Evolutionary conservation across 768 basidiomycete genomes (phyloP).

Genomic region (Botryobasidium botryosum): DNA sequence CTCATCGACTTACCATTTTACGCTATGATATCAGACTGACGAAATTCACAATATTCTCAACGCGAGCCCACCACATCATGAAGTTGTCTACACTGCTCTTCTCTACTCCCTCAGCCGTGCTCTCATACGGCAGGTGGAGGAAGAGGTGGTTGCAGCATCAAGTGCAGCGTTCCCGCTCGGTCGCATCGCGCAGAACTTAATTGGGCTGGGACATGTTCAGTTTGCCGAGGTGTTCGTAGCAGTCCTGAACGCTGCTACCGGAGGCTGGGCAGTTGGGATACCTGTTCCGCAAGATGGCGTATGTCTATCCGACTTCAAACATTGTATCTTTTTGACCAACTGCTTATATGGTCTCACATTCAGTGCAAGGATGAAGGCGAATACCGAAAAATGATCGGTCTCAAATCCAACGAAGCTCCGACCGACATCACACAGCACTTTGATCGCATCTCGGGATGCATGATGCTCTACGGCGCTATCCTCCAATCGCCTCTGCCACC

Average conservation of each 20-base stretch:
- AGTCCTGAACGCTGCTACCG: conserved; percentile 71
- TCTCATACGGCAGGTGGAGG: conserved; percentile 82
- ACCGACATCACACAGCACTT: conserved; percentile 52
- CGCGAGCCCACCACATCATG: conserved; percentile 18
- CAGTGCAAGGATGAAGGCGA: no score
- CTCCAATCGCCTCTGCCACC: conserved; percentile 21
- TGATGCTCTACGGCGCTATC: conserved; percentile 77
- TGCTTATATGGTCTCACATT: no score
- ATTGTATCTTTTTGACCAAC: conserved; percentile 10
- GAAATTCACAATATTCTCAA: conserved; percentile 29
- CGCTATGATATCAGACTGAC: conserved; percentile 19
- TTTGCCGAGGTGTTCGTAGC: conserved; percentile 70
- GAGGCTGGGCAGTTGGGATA: conserved; percentile 71
- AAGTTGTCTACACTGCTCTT: conserved; percentile 48
- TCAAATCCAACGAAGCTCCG: conserved; percentile 31
- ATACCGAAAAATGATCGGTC: conserved; percentile 25
- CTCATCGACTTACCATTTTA: conserved; percentile 11
- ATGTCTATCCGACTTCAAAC: conserved; percentile 24
- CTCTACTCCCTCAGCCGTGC: conserved; percentile 80
- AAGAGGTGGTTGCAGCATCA: conserved; percentile 80
- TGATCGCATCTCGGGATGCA: conserved; percentile 52
- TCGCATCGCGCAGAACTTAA: conserved; percentile 49
- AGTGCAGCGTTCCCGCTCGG: conserved; percentile 73
- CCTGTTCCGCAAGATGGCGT: conserved; percentile 37
- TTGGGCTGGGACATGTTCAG: conserved; percentile 31